phyloP scores from a whole-genome alignment of 2,329 filamentous ascomycete species.

The Fusarium brachygibbosum region DNA sequence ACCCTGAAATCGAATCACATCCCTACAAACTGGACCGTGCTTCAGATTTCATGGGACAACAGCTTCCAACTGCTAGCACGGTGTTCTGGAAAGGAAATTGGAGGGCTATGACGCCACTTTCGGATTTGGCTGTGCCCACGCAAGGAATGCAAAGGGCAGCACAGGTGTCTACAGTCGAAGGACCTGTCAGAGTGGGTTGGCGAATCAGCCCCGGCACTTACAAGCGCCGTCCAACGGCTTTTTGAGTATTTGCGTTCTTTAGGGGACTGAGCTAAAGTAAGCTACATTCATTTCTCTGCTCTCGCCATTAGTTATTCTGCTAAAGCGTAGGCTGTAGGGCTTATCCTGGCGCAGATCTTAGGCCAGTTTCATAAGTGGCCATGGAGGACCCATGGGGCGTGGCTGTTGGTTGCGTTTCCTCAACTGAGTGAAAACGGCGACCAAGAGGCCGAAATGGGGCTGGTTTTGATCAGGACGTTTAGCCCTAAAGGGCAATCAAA shows the following conservation, averaged over 20 bases:
- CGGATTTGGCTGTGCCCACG: conserved; percentile 15
- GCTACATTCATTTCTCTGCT: conserved; percentile 10
- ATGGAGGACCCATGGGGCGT: conserved; percentile 17
- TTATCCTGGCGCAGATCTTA: conserved; percentile 40
- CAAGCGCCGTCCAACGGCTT: conserved; percentile 31
- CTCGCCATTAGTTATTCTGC: not conserved
- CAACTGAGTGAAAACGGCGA: conserved; percentile 6
- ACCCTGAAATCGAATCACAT: conserved; percentile 5
- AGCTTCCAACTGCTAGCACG: conserved; percentile 3
- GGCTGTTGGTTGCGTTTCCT: conserved; percentile 22
- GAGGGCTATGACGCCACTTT: conserved; percentile 18
- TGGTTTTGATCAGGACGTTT: not conserved
- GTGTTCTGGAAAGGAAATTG: conserved; percentile 25
- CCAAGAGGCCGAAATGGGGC: conserved; percentile 15
- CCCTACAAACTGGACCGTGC: conserved; percentile 1
- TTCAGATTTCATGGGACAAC: not conserved
- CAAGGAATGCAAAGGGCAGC: conserved; percentile 2
- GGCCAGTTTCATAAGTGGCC: conserved; percentile 35
- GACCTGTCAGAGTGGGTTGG: conserved; percentile 18
- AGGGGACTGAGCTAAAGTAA: conserved; percentile 12
- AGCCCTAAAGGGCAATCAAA: conserved; percentile 23
- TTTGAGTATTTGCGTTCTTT: conserved; percentile 26
- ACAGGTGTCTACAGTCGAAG: not conserved
- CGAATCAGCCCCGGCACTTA: conserved; percentile 33
- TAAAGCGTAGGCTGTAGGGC: conserved; percentile 26